A percentile compares a stretch with the other conserved stretches of the same genome.
These are phyloP conservation scores for Panicum virgatum DNA, from an alignment of 202 grass and related monocot genomes.

Conservation along the genomic window DNA sequence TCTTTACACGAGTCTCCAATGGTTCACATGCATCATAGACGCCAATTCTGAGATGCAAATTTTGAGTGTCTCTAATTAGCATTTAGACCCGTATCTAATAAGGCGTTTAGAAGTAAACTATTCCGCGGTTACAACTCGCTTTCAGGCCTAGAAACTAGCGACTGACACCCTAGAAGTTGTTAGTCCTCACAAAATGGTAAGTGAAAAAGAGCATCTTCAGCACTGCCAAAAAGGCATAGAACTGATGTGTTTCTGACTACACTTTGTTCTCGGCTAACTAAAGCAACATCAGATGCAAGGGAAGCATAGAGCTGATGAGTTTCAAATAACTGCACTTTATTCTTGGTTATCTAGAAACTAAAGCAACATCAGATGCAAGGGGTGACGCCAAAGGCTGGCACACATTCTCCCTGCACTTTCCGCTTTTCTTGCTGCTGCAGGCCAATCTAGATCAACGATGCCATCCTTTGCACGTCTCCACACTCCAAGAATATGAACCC, in stretches of 20 bases:
- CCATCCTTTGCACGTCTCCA: conserved; percentile 8
- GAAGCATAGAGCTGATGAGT: neutral
- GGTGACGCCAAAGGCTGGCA: conserved; percentile 47
- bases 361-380: conserved; percentile 38
- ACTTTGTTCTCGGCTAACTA: no score
- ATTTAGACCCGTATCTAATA: no score
- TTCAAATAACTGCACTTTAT: neutral
- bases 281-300: no score
- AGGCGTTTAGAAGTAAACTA: no score
- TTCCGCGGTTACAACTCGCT: no score
- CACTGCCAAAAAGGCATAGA: neutral
- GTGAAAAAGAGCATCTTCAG: neutral
- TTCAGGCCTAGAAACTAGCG: neutral
- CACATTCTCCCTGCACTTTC: conserved; percentile 35
- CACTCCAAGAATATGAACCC: conserved; percentile 53
- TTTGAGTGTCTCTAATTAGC: no score
- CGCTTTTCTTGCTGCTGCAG: conserved; percentile 2
- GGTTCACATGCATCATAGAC: no score
- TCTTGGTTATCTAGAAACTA: conserved; percentile 12
- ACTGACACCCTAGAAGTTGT: neutral
- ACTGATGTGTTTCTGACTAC: no score
- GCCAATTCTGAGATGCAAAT: no score
- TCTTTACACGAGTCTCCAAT: no score
- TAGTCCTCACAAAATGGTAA: neutral
- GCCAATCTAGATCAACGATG: neutral